Base-by-base conservation (phyloP, 2,329 filamentous ascomycete genomes). In the Pseudogymnoascus sp. region DNA sequence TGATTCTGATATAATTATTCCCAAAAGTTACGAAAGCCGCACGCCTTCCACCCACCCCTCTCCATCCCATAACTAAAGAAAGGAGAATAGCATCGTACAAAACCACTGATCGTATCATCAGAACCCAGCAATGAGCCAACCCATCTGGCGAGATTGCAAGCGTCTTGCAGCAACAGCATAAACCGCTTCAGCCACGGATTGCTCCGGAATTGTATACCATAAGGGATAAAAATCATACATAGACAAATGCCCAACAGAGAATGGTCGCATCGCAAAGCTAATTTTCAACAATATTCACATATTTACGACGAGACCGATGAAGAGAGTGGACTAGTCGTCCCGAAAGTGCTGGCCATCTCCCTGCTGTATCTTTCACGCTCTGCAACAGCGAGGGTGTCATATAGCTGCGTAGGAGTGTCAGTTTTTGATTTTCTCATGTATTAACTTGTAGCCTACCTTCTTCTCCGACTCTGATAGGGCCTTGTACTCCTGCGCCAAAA, bases 401-500 rank as follows among this genome's bases (percentile, higher is more conserved):
- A 52, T 19, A 19, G 15, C 45, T 52, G 26, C 23, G 26, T 19
- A 33, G 15, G 18, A 33, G 15, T 30, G 45, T 52, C 3, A 52
- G 26, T 19, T 30, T 13, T 30, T 4, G 35, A 6, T 6, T 48
- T 41, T 19, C 45, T 30, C 26, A 8, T 13, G 8, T 10, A 52
- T 52, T 30, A 33, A 15, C 45, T 30, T 19, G 18, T 33, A 52
- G 30, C 18, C 3, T 37, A 79, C 79, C 73, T 79, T 71, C 67
- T 77, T 79, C 66, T 81, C 75, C n/a, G 63, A 67, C 8, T 69
- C 70, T 59, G 69, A 70, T 52, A 83, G 67, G 2, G 67, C 72
- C 60, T 75, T 77, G 75, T 74, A 84, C 66, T 83, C 80, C 28
- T 69, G 63, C 0, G 57, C 61, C 15, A 79, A 68, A 37, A 79